phyloP scores from a whole-genome alignment of 345 rosid species.

The Hypericum perforatum region DNA sequence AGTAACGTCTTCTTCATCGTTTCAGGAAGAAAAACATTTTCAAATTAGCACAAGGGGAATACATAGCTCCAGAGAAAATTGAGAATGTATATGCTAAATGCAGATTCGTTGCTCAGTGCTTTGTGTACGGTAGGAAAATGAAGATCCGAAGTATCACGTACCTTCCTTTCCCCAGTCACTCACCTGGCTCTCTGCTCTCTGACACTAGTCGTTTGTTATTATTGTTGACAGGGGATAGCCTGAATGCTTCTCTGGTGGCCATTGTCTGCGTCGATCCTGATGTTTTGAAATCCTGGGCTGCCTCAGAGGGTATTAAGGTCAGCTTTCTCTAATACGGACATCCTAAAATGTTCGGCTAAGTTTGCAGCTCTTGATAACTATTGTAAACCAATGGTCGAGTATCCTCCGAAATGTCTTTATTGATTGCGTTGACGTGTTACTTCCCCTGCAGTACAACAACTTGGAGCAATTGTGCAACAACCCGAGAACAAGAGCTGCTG shows the following conservation, averaged over 20 bases:
- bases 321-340: background rate
- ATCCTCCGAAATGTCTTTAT: too few relatives aligned
- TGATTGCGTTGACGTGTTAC: too few relatives aligned
- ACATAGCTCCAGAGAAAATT: constrained; percentile 96
- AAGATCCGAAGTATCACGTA: background rate
- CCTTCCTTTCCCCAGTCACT: constrained; percentile 4
- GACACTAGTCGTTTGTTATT: constrained; percentile 4
- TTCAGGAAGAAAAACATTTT: constrained; percentile 97
- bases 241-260: constrained; percentile 80
- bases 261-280: constrained; percentile 80
- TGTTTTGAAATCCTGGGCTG: constrained; percentile 71
- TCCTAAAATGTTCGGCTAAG: too few relatives aligned
- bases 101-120: constrained; percentile 71
- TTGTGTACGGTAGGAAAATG: constrained; percentile 58
- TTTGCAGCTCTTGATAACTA: too few relatives aligned
- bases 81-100: constrained; percentile 93
- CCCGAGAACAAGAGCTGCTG: constrained; percentile 64
- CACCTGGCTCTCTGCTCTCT: background rate
- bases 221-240: constrained; percentile 69
- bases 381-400: too few relatives aligned
- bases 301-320: constrained; percentile 79
- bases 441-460: constrained; percentile 37
- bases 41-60: constrained; percentile 97
- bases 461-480: constrained; percentile 59
- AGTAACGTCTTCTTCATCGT: constrained; percentile 7